Conservation (phyloP, 2,329 filamentous ascomycete genomes). For the Ophiognomonia clavigignenti-juglandacearum region DNA sequence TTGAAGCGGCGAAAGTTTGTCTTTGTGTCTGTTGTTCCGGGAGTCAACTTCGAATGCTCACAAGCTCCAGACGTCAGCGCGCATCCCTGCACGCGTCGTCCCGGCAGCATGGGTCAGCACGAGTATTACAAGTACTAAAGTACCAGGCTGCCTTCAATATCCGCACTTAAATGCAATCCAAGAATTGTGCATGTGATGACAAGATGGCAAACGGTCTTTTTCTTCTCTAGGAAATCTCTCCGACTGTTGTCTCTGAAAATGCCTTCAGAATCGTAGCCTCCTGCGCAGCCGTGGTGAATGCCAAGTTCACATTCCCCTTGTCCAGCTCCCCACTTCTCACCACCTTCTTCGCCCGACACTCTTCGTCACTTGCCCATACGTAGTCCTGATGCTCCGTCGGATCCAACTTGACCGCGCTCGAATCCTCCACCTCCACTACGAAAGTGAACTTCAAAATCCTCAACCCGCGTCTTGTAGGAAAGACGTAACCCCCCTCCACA, state of each 20-base stretch:
- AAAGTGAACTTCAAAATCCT: constrained; percentile 24
- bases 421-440: constrained; percentile 20
- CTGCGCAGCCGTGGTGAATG: constrained; percentile 22
- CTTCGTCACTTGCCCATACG: constrained; percentile 30
- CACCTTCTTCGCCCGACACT: constrained; percentile 20
- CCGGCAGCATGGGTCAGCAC: too few species aligned
- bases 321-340: background rate
- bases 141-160: too few species aligned
- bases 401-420: constrained; percentile 23
- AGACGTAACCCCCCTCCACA: constrained; percentile 17
- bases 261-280: constrained; percentile 17
- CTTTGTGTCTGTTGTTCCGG: background rate
- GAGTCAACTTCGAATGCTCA: background rate
- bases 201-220: too few species aligned
- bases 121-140: too few species aligned
- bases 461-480: constrained; percentile 21
- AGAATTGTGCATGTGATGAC: too few species aligned
- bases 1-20: background rate
- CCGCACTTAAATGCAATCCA: too few species aligned
- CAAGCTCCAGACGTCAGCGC: background rate
- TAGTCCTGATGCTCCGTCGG: constrained; percentile 29
- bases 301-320: constrained; percentile 12
- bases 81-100: background rate
- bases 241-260: constrained; percentile 15
- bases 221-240: background rate